Conservation (phyloP, 306 rosid species). For the Psophocarpus tetragonolobus region DNA sequence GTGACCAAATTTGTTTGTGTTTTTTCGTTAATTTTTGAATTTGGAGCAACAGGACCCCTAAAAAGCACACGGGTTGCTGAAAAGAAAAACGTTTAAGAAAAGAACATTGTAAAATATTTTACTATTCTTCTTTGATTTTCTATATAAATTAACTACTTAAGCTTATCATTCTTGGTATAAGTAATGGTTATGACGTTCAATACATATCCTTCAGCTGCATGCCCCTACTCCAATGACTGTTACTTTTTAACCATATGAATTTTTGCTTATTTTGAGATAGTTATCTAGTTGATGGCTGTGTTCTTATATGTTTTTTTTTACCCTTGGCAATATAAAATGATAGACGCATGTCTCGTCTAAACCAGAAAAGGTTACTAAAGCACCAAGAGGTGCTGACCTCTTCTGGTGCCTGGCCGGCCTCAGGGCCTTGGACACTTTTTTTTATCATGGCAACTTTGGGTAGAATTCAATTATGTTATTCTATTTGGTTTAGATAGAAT, state of each 20-base stretch:
- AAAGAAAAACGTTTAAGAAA: background rate
- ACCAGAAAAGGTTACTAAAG: background rate
- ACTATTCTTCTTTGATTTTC: background rate
- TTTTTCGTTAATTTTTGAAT: background rate
- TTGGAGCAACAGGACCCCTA: background rate
- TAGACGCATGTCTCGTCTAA: background rate
- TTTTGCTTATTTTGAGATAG: background rate
- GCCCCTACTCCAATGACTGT: background rate
- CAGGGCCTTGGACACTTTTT: background rate
- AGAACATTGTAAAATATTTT: background rate
- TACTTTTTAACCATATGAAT: background rate
- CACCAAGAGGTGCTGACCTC: background rate
- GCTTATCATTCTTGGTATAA: background rate
- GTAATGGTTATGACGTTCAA: background rate
- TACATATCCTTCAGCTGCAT: background rate
- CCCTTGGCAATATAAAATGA: background rate
- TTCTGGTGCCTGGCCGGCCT: background rate
- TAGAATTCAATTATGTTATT: background rate
- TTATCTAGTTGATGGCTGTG: background rate
- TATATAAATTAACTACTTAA: background rate
- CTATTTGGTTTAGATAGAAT: background rate
- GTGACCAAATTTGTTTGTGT: constrained; percentile 37
- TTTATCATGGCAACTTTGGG: background rate
- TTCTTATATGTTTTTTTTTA: background rate
- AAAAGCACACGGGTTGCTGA: background rate